Evolutionary conservation across 768 basidiomycete genomes (phyloP), one percentile per base, ranked within the genome.

Genomic region (Pleurotus ostreatus): DNA sequence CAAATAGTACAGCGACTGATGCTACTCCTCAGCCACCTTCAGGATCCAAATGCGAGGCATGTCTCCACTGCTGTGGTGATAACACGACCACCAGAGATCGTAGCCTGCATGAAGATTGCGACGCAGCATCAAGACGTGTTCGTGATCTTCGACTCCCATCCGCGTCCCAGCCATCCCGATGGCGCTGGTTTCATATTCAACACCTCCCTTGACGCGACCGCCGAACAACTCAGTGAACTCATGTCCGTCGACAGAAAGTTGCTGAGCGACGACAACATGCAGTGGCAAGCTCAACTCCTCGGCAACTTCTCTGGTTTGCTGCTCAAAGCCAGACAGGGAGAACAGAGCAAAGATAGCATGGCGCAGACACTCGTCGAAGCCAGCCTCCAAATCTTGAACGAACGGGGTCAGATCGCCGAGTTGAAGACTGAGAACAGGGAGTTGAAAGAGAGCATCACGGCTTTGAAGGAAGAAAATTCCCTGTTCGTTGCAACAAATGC

Each of bases 31-130:
- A 75, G 71, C 44, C 59, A 55, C 44, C 57, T 61, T 26, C 62
- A 77, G 65, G 66, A 64, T 41, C 56, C 55, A 18, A 55, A 34
- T 9, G 56, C 55, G 12, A 25, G 20, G 38, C 12, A 12, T 26
- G 67, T 57, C 3, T 64, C 73, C 49, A 56, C 74, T 45, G 78
- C 78, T 53, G 71, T 71, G 37, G 73, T 87, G 49, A 81, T 89
- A 58, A 89, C 87, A 0, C 83, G 85, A 18, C 85, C 87, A 37
- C 86, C 88, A 0, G 88, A 88, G 63, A 87, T 88, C 52, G 66
- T 88, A 11, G 74, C 79, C 15, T 80, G 83, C 62, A 63, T 85
- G 58, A 71, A 71, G 52, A 67, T 74, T 12, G 64, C 66, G 12
- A 61, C 61, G n/a, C 18, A 62, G n/a, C 57, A 63, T 1, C 60